A percentile compares a stretch with the other conserved stretches of the same genome.
phyloP scores from a whole-genome alignment of 2,329 filamentous ascomycete species.

The Ascocoryne sarcoides region DNA sequence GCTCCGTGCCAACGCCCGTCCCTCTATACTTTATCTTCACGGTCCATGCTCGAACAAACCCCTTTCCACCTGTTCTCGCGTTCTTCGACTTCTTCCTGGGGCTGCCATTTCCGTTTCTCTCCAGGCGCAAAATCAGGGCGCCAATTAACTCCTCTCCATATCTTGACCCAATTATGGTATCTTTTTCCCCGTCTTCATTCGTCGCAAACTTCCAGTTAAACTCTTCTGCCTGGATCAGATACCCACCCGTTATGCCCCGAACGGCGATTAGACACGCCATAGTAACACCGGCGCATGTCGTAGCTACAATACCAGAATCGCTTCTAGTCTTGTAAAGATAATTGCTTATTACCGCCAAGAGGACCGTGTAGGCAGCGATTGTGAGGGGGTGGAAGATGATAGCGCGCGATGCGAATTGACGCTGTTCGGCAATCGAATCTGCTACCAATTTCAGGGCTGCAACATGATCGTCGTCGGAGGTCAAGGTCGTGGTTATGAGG shows the following conservation, averaged over 20 bases:
- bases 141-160: slow-evolving; percentile 64
- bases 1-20: slow-evolving; percentile 60
- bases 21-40: slow-evolving; percentile 60
- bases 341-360: slow-evolving; percentile 38
- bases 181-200: slow-evolving; percentile 33
- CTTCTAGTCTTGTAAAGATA: slow-evolving; percentile 30
- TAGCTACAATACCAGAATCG: slow-evolving; percentile 47
- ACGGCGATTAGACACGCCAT: slow-evolving; percentile 56
- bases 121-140: slow-evolving; percentile 58
- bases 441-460: slow-evolving; percentile 65
- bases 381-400: slow-evolving; percentile 56
- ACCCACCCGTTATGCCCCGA: slow-evolving; percentile 50
- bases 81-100: slow-evolving; percentile 19
- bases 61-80: slow-evolving; percentile 48
- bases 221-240: slow-evolving; percentile 32
- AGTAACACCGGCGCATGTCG: slow-evolving; percentile 50
- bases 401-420: slow-evolving; percentile 54
- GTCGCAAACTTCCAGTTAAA: slow-evolving; percentile 22
- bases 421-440: slow-evolving; percentile 76
- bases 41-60: slow-evolving; percentile 76
- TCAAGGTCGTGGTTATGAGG: slow-evolving; percentile 52
- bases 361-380: slow-evolving; percentile 38
- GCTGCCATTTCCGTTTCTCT: slow-evolving; percentile 30
- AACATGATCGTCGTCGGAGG: slow-evolving; percentile 49
- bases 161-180: slow-evolving; percentile 56